Evolutionary conservation across 106 monocot species (phyloP).

Genomic region (Dendrobium nobile): DNA sequence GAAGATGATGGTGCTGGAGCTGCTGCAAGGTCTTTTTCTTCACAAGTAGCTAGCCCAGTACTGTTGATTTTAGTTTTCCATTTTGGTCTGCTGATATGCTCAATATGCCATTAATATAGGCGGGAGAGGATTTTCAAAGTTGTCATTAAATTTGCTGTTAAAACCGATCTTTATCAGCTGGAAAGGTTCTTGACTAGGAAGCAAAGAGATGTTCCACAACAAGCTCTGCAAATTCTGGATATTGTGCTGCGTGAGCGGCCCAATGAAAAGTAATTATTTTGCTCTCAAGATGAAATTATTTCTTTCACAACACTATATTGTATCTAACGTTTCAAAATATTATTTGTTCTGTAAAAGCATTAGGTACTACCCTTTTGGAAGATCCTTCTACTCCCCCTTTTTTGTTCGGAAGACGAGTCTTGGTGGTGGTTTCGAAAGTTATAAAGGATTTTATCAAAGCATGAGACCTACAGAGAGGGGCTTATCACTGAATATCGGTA

Average conservation of each 20-base stretch:
- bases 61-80: background rate
- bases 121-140: constrained; percentile 32
- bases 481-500: constrained; percentile 90
- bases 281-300: background rate
- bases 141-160: constrained; percentile 32
- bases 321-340: background rate
- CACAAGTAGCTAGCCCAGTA: background rate
- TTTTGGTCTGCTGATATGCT: background rate
- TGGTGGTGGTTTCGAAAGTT: constrained; percentile 89
- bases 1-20: constrained; percentile 52
- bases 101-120: constrained; percentile 2
- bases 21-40: constrained; percentile 23
- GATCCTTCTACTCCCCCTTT: constrained; percentile 85
- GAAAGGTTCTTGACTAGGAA: constrained; percentile 27
- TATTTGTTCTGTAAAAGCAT: too few relatives aligned
- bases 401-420: constrained; percentile 56
- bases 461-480: constrained; percentile 98
- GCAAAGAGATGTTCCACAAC: constrained; percentile 33
- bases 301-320: background rate
- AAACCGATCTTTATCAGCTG: constrained; percentile 32
- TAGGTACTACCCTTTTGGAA: constrained; percentile 69
- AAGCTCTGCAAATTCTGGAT: constrained; percentile 56
- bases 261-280: constrained; percentile 18
- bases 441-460: constrained; percentile 98
- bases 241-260: constrained; percentile 41